Evolutionary conservation across 129 eudicot species (phyloP), one percentile per base, ranked within the genome.

Genomic region (Chrysanthemum lavandulifolium): DNA sequence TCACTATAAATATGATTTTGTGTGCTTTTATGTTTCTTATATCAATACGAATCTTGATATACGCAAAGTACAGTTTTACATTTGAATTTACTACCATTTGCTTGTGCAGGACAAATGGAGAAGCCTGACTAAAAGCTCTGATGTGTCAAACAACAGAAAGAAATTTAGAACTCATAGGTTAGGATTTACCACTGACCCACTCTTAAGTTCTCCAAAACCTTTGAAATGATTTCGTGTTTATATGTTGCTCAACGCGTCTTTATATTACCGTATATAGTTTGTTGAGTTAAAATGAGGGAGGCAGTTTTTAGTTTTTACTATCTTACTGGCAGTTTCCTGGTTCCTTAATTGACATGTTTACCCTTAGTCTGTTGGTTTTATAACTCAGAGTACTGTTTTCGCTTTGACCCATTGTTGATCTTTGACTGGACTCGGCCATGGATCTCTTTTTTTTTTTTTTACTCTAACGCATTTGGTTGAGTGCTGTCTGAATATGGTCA

Each of bases 61-160:
- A 40, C 2, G 10, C 47, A 40, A 40, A 40, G 47, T 40, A 40
- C 47, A 40, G 1, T 40, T 40, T 40, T 40, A 40, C 47, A 40
- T 6, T 40, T 40, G 47, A 40, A 6, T 40, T 40, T 40, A 36
- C 8, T 36, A 40, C 47, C 47, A 40, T 6, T 40, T 40, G 10
- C 47, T 6, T 40, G 47, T 67, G 61, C 76, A 83, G 87, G 84
- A 80, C 33, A 83, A 83, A 73, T 83, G 87, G 87, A 65, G 84
- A 12, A 80, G 67, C 33, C 5, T 79, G 62, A 21, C 62, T 58
- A 57, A 27, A 67, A 61, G 19, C 29, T 13, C 57, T 71, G 61
- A 62, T 61, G 23, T 5, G 25, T 82, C 55, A 45, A 57, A 27
- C 65, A 21, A 18, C 10, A 72, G 45, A 53, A 75, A 47, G 18